Evolutionary conservation across 2,329 filamentous ascomycete genomes (phyloP).

Genomic region (Colletotrichum simmondsii): DNA sequence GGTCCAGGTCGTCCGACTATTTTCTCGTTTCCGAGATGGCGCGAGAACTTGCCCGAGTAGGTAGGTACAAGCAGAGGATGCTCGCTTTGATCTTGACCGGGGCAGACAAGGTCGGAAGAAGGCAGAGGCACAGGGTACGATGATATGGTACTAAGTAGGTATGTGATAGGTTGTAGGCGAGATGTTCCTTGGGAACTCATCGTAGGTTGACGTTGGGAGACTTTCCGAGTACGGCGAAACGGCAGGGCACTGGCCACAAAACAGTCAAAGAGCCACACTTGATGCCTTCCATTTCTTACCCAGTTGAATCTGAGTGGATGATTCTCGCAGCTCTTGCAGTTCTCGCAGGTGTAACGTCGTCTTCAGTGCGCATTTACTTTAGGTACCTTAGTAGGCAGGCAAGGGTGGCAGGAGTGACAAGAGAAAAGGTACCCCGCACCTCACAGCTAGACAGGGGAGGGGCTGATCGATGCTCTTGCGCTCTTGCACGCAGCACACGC

Average conservation of each 20-base stretch:
- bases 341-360: constrained; percentile 8
- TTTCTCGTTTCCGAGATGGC: neutral
- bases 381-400: neutral
- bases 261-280: neutral
- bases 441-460: constrained; percentile 11
- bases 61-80: neutral
- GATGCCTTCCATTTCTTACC: neutral
- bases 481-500: no score
- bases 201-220: neutral
- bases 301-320: no score
- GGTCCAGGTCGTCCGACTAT: constrained; percentile 7
- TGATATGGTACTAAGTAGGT: neutral
- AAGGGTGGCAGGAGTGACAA: constrained; percentile 2
- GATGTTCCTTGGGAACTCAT: neutral
- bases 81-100: neutral
- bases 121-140: neutral
- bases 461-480: constrained; percentile 1
- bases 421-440: constrained; percentile 30
- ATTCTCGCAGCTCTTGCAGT: neutral
- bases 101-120: neutral
- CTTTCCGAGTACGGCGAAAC: neutral
- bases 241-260: neutral
- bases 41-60: constrained; percentile 1
- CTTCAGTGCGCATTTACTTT: neutral
- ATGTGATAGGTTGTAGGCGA: neutral